phyloP scores from a whole-genome alignment of 768 basidiomycete species.

The Cystobasidium onofrii region DNA sequence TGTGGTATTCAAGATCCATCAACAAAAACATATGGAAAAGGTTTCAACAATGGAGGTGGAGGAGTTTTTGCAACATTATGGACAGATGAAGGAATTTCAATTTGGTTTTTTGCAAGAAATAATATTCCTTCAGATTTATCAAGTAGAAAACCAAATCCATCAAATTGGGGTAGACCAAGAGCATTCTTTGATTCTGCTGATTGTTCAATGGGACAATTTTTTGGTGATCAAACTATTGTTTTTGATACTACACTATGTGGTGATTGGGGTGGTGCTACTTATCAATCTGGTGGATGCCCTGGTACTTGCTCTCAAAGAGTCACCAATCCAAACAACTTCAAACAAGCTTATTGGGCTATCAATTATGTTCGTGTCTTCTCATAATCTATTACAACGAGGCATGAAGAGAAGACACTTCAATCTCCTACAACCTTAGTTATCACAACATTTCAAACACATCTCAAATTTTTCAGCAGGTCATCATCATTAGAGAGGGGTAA shows the following conservation, averaged over 20 bases:
- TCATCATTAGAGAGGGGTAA: no score
- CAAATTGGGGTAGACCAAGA: slow-evolving; percentile 49
- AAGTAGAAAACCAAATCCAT: slow-evolving; percentile 46
- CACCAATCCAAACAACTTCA: slow-evolving; percentile 56
- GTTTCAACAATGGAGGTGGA: slow-evolving; percentile 27
- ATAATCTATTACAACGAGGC: background rate
- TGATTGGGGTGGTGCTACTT: slow-evolving; percentile 49
- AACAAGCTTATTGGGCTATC: slow-evolving; percentile 39
- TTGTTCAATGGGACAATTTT: slow-evolving; percentile 47
- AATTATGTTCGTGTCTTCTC: slow-evolving; percentile 35
- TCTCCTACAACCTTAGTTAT: background rate
- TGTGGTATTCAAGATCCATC: slow-evolving; percentile 49
- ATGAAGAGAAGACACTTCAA: background rate
- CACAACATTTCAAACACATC: no score
- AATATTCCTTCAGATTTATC: slow-evolving; percentile 39
- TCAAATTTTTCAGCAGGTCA: no score
- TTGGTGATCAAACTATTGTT: slow-evolving; percentile 39
- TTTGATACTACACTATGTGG: slow-evolving; percentile 45
- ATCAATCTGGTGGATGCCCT: slow-evolving; percentile 35
- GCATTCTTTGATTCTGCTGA: slow-evolving; percentile 47
- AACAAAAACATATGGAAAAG: slow-evolving; percentile 48
- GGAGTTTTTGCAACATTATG: slow-evolving; percentile 33
- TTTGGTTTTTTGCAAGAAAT: slow-evolving; percentile 51
- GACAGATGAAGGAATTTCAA: slow-evolving; percentile 47
- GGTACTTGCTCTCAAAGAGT: slow-evolving; percentile 48